Base-by-base conservation (phyloP, 2,329 filamentous ascomycete species). In the Eutypa lata region DNA sequence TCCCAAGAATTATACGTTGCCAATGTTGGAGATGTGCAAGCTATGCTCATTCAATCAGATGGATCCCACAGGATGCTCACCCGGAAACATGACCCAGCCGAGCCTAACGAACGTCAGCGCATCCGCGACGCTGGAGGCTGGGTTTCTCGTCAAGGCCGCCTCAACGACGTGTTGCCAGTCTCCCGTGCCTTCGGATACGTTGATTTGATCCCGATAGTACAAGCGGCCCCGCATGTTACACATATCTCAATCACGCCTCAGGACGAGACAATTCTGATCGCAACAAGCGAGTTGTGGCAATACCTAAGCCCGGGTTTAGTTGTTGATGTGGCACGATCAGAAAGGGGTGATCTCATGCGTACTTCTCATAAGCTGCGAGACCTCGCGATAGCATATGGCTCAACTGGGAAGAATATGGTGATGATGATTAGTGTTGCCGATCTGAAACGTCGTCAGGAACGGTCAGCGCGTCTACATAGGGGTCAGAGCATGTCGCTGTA, bases 381-480 rank as follows among this genome's bases (percentile, higher is more conserved):
- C 73, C 78, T 97, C 51, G 94, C 94, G 42, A 96, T 99, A 67
- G 91, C 93, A 1, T 97, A 97, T 68, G 94, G 94, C 50, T 90
- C 93, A 13, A 92, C 87, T 1, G 88, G 88, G 66, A 99, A 99
- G 74, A 90, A 97, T 58, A 97, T 97, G 92, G 91, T 99, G 44
- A 97, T 97, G 93, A 90, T 99, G 77, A 86, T 99, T 51, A 93
- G 92, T 51, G 89, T 99, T 37, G 87, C 89, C 51, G 92, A 97
- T 66, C 76, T 99, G 50, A 93, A 96, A 73, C 89, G 90, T 67
- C 84, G 91, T 57, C 76, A 80, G 53, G 89, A 95, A 68, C 83
- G 89, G 58, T 89, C 87, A 50, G 65, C 66, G 71, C 87, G 73
- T 75, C 73, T 82, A 55, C 80, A 89, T 69, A 82, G 90, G 52